phyloP scores from a whole-genome alignment of 106 monocot species.

The Phalaenopsis aphrodite region DNA sequence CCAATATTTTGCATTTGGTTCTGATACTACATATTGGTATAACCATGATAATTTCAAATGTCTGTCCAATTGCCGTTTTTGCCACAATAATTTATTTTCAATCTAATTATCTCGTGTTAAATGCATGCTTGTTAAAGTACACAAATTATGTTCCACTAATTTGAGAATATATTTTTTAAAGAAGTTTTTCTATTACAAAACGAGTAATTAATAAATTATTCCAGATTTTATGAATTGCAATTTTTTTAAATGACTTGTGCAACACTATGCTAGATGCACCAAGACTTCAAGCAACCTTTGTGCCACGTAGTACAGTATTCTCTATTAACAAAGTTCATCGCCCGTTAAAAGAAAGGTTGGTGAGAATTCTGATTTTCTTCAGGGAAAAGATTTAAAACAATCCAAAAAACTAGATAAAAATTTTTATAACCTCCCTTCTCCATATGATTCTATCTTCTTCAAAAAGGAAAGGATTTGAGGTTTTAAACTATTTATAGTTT shows the following conservation, averaged over 20 bases:
- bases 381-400: background rate
- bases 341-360: background rate
- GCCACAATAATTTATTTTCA: background rate
- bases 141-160: background rate
- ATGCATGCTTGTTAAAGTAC: background rate
- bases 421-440: background rate
- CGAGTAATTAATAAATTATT: background rate
- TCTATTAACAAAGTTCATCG: background rate
- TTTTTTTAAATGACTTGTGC: background rate
- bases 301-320: background rate
- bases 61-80: background rate
- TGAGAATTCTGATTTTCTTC: background rate
- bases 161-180: background rate
- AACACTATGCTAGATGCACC: background rate
- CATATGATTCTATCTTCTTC: background rate
- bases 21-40: background rate
- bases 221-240: background rate
- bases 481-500: background rate
- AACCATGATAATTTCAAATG: background rate
- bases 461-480: background rate
- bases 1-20: background rate
- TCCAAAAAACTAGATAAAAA: background rate
- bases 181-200: background rate
- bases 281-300: background rate
- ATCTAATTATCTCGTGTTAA: background rate